Base-by-base conservation (phyloP, 805 yeast genomes). In the Wickerhamomyces strasburgensis region DNA sequence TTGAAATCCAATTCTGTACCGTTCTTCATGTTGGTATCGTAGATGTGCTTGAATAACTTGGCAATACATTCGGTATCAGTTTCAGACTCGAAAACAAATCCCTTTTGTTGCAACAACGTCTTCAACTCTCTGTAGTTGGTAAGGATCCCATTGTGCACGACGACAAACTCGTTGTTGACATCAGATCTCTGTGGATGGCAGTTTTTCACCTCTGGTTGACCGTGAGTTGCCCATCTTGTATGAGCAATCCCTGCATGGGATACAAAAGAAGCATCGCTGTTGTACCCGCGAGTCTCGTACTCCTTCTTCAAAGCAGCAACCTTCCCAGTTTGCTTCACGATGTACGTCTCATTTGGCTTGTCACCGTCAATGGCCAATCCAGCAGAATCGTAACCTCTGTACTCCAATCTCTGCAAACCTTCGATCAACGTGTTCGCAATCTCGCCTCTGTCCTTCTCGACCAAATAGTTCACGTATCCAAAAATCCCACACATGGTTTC, bases 211-310 rank as follows among this genome's bases (percentile, higher is more conserved):
- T 77, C 78, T 40, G 97, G 97, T 54, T 80, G 85, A 64, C 99
- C 99, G 63, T 93, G 99, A 27, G 99, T 93, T 35, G 99, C 99
- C 99, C 99, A 93, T 71, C 99, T 84, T 11, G 99, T 93, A 66
- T 93, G 99, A 17, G 98, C 98, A 61, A 93, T 93, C 58, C 96
- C 98, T 43, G 80, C 88, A 59, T 93, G 98, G 60, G 82, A 78
- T 51, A 76, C 80, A 57, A 86, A 88, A 15, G 76, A 70, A 43
- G 75, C 78, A 19, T 71, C 62, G 51, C 81, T 71, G 53, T 83
- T 75, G 40, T 80, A 72, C 31, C 74, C 60, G 16, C 60, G 56
- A 16, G 60, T 48, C 23, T 64, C 68, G 48, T 85, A 78, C 63
- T 80, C 80, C 44, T 77, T 71, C 59, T 73, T 81, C 59, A 93